Evolutionary conservation across 1,284 basidiomycete species (phyloP), one percentile per base, ranked within the genome.

Genomic region (Tilletia indica): DNA sequence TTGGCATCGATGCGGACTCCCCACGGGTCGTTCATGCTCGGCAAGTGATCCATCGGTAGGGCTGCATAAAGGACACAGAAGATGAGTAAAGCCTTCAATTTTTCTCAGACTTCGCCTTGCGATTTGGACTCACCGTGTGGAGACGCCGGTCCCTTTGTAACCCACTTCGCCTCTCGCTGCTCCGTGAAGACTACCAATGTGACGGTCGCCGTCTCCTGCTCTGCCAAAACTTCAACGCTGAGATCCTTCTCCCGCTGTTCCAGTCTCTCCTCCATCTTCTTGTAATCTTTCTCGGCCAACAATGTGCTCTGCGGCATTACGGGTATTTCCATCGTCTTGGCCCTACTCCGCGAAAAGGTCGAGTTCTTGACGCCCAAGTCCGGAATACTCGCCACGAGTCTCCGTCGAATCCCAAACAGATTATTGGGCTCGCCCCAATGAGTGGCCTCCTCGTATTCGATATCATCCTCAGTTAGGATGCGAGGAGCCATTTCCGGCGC

Each of bases 241-340:
- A 76, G 48, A 14, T 76, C 73, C 61, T 69, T 68, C 61, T 76
- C 74, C 12, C 74, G 47, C 39, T 58, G 66, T 42, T 72, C 74
- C 31, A 74, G 48, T 45, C 58, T 39, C 34, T 71, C 74, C 67
- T 72, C 68, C 16, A 70, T 12, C 64, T 70, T 73, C 6, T 69
- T 63, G 16, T 36, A 34, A 25, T 70, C 67, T 67, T 74, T 74
- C 49, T 74, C 73, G 38, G 34, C 49, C 25, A 64, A 34, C 21
- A 72, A n/a, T 11, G 56, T 16, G 25, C n/a, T 63, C 58, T 70
- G 39, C n/a, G 36, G 38, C 39, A 36, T 16, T 14, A 38, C 56
- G 36, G 25, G 51, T 11, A 39, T 36, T 8, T 67, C 54, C 48
- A 67, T 68, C 71, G 45, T 61, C 51, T 56, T 69, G 6, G 34